phyloP scores from a whole-genome alignment of 176 grass and related monocot genomes.

The Hsuehochloa calcarea region DNA sequence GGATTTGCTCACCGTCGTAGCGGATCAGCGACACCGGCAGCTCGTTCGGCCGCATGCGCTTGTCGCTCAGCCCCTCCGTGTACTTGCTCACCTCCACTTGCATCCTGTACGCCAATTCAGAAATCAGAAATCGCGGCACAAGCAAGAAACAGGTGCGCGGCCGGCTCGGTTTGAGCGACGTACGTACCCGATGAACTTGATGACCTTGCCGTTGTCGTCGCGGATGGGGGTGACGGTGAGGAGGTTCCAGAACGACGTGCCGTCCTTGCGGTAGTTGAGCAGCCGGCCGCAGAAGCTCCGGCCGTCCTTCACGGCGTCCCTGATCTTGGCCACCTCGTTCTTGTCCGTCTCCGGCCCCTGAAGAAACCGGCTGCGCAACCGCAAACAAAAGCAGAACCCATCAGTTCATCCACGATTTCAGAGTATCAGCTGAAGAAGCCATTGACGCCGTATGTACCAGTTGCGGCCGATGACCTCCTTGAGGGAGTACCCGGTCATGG shows the following conservation, averaged over 20 bases:
- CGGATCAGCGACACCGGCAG: slow-evolving; percentile 93
- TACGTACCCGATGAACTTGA: slow-evolving; percentile 87
- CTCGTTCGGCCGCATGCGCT: slow-evolving; percentile 83
- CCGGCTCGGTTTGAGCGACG: background rate
- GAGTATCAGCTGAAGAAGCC: background rate
- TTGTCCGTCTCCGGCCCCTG: slow-evolving; percentile 83
- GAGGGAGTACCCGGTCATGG: slow-evolving; percentile 76
- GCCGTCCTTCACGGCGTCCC: slow-evolving; percentile 63
- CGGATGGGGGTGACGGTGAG: slow-evolving; percentile 89
- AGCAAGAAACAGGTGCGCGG: background rate
- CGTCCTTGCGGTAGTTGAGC: slow-evolving; percentile 94
- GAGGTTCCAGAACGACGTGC: slow-evolving; percentile 87
- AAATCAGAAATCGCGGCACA: background rate
- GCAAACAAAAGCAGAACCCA: slow-evolving; percentile 17
- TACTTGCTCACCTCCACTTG: slow-evolving; percentile 99
- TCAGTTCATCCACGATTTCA: background rate
- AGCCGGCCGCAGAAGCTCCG: slow-evolving; percentile 83
- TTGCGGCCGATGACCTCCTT: slow-evolving; percentile 78
- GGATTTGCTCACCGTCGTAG: slow-evolving; percentile 67
- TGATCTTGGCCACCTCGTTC: slow-evolving; percentile 69
- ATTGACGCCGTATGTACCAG: slow-evolving; percentile 43
- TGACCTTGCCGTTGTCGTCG: slow-evolving; percentile 72
- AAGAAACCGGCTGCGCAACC: slow-evolving; percentile 65
- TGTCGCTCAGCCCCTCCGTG: slow-evolving; percentile 91
- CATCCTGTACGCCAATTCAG: slow-evolving; percentile 53